phyloP scores from a whole-genome alignment of 2,329 filamentous ascomycete genomes.

The Pseudogymnoascus sp. region DNA sequence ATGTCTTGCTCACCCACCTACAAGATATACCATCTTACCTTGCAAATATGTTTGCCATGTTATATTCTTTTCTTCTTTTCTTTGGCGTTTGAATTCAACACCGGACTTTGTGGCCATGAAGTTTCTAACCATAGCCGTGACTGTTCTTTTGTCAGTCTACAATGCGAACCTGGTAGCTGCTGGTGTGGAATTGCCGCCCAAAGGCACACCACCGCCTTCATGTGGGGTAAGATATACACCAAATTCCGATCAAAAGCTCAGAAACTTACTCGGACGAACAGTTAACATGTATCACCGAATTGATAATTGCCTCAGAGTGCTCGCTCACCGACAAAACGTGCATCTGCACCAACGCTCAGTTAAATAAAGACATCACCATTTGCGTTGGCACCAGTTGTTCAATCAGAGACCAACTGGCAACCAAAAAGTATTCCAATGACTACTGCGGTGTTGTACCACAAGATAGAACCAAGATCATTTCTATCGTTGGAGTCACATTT shows the following conservation, averaged over 20 bases:
- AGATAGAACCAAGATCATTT: constrained; percentile 28
- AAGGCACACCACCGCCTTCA: neutral
- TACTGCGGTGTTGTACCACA: constrained; percentile 32
- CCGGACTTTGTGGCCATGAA: neutral
- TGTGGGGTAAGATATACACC: neutral
- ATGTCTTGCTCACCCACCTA: neutral
- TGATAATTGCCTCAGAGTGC: constrained; percentile 15
- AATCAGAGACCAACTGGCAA: constrained; percentile 32
- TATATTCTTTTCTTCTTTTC: neutral
- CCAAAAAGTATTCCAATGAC: constrained; percentile 36
- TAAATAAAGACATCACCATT: constrained; percentile 27
- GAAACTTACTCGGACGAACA: neutral
- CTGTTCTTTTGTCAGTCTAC: neutral
- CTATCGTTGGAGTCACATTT: constrained; percentile 29
- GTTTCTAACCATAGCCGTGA: neutral
- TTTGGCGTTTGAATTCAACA: constrained; percentile 7
- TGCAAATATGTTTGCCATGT: neutral
- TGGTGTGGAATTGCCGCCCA: neutral
- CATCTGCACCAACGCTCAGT: constrained; percentile 31
- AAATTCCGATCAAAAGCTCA: neutral
- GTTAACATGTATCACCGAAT: neutral
- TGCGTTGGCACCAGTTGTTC: constrained; percentile 33
- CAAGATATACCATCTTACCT: neutral
- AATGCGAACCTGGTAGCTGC: neutral
- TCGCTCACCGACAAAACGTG: constrained; percentile 32